phyloP scores from a whole-genome alignment of 352 stramenopile species.

The Paralagenidium karlingii region DNA sequence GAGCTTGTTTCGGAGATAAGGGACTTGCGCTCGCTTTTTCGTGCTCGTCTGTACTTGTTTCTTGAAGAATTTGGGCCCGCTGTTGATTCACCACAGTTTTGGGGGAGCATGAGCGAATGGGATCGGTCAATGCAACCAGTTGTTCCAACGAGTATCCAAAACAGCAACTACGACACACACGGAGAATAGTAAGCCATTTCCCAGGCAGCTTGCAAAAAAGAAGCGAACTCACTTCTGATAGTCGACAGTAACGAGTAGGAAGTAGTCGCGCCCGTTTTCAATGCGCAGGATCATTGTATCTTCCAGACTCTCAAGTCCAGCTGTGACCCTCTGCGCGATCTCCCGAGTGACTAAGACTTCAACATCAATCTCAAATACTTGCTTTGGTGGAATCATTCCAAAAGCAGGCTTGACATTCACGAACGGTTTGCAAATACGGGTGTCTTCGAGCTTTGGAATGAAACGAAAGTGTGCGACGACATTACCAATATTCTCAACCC shows the following conservation, averaged over 20 bases:
- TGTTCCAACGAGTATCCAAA: slow-evolving; percentile 94
- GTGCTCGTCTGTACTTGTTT: slow-evolving; percentile 7
- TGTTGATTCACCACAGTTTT: too few relatives aligned
- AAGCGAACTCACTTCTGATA: slow-evolving; percentile 90
- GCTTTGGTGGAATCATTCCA: slow-evolving; percentile 74
- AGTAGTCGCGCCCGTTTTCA: slow-evolving; percentile 94
- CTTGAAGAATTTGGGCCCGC: slow-evolving; percentile 14
- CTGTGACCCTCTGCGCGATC: slow-evolving; percentile 84
- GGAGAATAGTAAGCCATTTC: not conserved
- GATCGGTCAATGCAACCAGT: slow-evolving; percentile 83
- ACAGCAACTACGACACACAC: slow-evolving; percentile 77
- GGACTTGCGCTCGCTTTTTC: too few relatives aligned
- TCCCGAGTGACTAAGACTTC: slow-evolving; percentile 83
- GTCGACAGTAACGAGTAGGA: slow-evolving; percentile 86
- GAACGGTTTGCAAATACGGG: slow-evolving; percentile 86
- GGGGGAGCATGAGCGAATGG: too few relatives aligned
- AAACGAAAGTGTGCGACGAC: slow-evolving; percentile 93
- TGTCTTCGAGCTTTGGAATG: slow-evolving; percentile 82
- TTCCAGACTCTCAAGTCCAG: slow-evolving; percentile 85
- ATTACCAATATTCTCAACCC: slow-evolving; percentile 86
- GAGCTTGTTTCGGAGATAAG: slow-evolving; percentile 18
- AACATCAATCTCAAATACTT: slow-evolving; percentile 83
- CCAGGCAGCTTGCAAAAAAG: slow-evolving; percentile 3
- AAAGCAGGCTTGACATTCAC: slow-evolving; percentile 82
- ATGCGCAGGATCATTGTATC: slow-evolving; percentile 95